phyloP scores from a whole-genome alignment of 176 grass and related monocot species.

The Pharus latifolius region DNA sequence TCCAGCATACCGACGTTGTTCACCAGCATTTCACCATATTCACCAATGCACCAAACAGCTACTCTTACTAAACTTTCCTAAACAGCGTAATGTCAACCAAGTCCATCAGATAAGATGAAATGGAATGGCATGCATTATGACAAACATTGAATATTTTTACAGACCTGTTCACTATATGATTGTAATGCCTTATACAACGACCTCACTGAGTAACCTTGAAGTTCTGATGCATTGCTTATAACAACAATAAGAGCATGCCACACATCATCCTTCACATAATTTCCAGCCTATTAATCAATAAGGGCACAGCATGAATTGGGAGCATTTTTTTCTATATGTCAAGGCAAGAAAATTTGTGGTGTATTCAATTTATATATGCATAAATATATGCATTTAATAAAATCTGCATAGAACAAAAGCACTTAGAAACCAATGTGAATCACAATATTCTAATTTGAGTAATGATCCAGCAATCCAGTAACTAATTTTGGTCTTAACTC shows the following conservation, averaged over 20 bases:
- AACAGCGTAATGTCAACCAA: slow-evolving; percentile 16
- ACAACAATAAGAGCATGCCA: slow-evolving; percentile 86
- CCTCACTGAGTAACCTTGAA: slow-evolving; percentile 97
- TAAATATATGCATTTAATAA: background rate
- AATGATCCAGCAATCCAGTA: background rate
- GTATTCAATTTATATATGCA: background rate
- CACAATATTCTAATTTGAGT: background rate
- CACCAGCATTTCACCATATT: slow-evolving; percentile 98
- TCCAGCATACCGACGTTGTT: slow-evolving; percentile 73
- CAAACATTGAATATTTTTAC: background rate
- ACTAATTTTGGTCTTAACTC: background rate
- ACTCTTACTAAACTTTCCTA: slow-evolving; percentile 92
- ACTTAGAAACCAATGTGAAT: background rate
- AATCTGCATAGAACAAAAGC: background rate
- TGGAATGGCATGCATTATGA: slow-evolving; percentile 13
- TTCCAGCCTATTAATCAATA: slow-evolving; percentile 63
- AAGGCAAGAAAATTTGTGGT: background rate
- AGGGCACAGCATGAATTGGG: slow-evolving; percentile 2
- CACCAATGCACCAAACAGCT: slow-evolving; percentile 92
- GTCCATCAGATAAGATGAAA: slow-evolving; percentile 1
- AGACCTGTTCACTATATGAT: slow-evolving; percentile 63
- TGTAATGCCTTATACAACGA: slow-evolving; percentile 73
- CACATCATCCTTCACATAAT: slow-evolving; percentile 88
- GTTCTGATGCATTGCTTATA: slow-evolving; percentile 81
- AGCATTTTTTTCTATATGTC: background rate